Base-by-base conservation (phyloP, 2,329 filamentous ascomycete genomes). In the Penicillium sp. region DNA sequence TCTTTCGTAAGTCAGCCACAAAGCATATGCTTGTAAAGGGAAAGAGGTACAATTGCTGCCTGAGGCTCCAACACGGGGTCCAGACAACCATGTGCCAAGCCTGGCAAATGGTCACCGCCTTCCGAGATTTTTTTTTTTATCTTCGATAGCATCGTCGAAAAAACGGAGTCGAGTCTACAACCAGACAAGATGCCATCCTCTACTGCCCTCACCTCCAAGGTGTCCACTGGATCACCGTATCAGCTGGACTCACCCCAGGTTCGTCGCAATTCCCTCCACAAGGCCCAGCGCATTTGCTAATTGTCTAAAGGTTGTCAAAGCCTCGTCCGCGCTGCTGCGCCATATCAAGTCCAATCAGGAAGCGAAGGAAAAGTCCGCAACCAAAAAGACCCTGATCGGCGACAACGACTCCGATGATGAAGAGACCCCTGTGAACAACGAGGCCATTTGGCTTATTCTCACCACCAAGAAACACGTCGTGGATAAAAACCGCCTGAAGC, bases 401-500 rank as follows among this genome's bases (percentile, higher is more conserved):
- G 49, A 52, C 24, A 52, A 52, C 7, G 49, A 80, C 79, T 47
- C 74, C 84, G 4, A 74, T 38, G 77, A 78, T 31, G 76, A 77
- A 26, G 71, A 75, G 23, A 67, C 71, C 2, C 65, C 71, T 4
- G 64, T 73, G 24, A 73, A 79, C 53, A 77, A 78, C 45, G 78
- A 81, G 42, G 77, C 82, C 6, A 73, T 87, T 52, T 86, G 84
- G 79, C 78, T 86, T 36, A 75, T 81, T 42, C 68, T 87, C 26
- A 82, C 83, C 18, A 86, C 84, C 33, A 87, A 87, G 73, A 83
- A 85, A 71, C 82, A 86, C 66, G 80, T 86, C 57, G 77, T 80
- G 57, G 88, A 95, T 75, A 87, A 89, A 73, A 85, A 84, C 70
- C 83, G 85, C 50, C 80, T 96, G 61, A 93, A 95, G 79, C 91